phyloP scores from a whole-genome alignment of 2,329 filamentous ascomycete genomes.

The Trichophyton simii region DNA sequence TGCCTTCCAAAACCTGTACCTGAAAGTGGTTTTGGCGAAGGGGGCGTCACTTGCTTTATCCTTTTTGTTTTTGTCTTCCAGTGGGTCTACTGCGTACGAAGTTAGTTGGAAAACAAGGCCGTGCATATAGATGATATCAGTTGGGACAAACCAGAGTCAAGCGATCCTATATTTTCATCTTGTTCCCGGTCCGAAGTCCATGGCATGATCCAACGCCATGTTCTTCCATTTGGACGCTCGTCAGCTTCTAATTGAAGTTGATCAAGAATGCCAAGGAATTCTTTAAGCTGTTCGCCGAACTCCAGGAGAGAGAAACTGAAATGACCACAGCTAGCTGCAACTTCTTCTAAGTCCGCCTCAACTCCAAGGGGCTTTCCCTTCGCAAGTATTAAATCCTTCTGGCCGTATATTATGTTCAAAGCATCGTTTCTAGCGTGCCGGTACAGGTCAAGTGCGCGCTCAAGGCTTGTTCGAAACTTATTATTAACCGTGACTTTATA shows the following conservation, averaged over 20 bases:
- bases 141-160: not conserved
- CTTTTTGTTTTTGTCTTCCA: slow-evolving; percentile 6
- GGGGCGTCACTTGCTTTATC: not conserved
- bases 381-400: slow-evolving; percentile 52
- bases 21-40: slow-evolving; percentile 17
- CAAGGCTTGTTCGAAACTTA: slow-evolving; percentile 66
- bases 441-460: slow-evolving; percentile 70
- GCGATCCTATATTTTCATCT: not conserved
- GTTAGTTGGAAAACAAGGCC: not conserved
- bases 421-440: slow-evolving; percentile 62
- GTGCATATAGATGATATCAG: not conserved
- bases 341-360: slow-evolving; percentile 90
- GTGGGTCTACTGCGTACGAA: slow-evolving; percentile 12
- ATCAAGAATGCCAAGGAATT: slow-evolving; percentile 71
- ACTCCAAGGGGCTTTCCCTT: slow-evolving; percentile 57
- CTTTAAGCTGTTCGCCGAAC: slow-evolving; percentile 79
- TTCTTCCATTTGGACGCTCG: slow-evolving; percentile 48
- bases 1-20: slow-evolving; percentile 43
- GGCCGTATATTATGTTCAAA: slow-evolving; percentile 65
- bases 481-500: slow-evolving; percentile 63
- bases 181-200: slow-evolving; percentile 42
- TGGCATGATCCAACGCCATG: slow-evolving; percentile 77
- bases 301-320: slow-evolving; percentile 87
- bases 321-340: slow-evolving; percentile 92
- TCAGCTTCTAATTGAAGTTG: slow-evolving; percentile 61